Base-by-base conservation (phyloP, 306 rosid genomes). In the Prosopis cineraria region DNA sequence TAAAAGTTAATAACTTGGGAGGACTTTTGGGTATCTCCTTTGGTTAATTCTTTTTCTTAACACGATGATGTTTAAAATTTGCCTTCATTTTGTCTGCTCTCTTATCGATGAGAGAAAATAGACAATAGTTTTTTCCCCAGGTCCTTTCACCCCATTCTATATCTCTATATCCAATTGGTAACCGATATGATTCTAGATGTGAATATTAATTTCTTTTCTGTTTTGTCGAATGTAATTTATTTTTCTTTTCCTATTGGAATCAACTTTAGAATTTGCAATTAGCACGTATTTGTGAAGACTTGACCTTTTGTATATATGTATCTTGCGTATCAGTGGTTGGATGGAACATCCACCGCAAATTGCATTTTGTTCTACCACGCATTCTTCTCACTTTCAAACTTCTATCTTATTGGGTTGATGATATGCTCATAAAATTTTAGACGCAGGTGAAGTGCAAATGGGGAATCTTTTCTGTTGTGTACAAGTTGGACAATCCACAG, bases 401-500 rank as follows among this genome's bases (percentile, higher is more conserved):
- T 37, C 10, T 50, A 52, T 40, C 70, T 68, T 60, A 20, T 67
- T 25, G 30, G 27, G 63, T 78, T 60, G 59, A 25, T 50, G 53
- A 56, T 33, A 16, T 62, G 74, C 56, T 74, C 74, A 59, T 44
- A 14, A 56, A 25, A 59, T 72, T 62, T 48, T 70, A 70, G 71
- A 83, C 76, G 30, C 43, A 30, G 74, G 83, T 68, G 70, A 58
- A 85, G 85, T 76, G 72, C 80, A 89, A 68, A 94, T 94, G 98
- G 98, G 98, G 55, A 89, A 87, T 79, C 77, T 87, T 52, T 25
- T 90, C 0, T 85, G 98, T 82, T 90, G 89, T 10, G 79, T 88
- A 47, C 91, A 92, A 94, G 96, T 94, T 72, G 96, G 84, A 40
- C 97, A 94, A 73, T 90, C 98, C 17, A 83, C 80, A 0, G 96